phyloP scores from a whole-genome alignment of 2,329 filamentous ascomycete species.

The Thielaviopsis euricoi region DNA sequence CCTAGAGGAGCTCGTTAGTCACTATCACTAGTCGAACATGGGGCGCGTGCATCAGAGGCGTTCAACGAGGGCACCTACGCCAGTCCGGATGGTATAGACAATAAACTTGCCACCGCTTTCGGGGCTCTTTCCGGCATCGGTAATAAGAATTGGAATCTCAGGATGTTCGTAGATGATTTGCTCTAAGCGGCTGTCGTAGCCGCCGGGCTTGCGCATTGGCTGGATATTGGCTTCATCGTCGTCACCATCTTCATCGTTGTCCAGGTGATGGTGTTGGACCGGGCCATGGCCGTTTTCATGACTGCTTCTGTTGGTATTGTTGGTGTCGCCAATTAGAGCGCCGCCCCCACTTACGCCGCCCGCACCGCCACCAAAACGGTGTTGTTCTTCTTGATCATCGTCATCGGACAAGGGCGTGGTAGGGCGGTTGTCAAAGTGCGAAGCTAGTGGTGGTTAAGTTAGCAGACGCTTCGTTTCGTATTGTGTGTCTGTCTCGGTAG shows the following conservation, averaged over 20 bases:
- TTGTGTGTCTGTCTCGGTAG: not conserved
- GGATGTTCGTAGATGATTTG: slow-evolving; percentile 95
- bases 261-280: too few species aligned
- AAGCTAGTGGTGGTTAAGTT: not conserved
- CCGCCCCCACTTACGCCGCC: not conserved
- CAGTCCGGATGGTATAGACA: slow-evolving; percentile 91
- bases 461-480: not conserved
- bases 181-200: slow-evolving; percentile 89
- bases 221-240: slow-evolving; percentile 28
- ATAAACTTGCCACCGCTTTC: slow-evolving; percentile 90
- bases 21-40: not conserved
- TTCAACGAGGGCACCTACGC: slow-evolving; percentile 39
- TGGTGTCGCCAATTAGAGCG: slow-evolving; percentile 32
- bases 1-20: slow-evolving; percentile 32
- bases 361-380: not conserved
- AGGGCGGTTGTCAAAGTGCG: not conserved
- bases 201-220: slow-evolving; percentile 58
- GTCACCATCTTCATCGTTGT: slow-evolving; percentile 19
- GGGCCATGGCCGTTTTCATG: slow-evolving; percentile 23
- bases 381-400: not conserved
- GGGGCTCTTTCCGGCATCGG: slow-evolving; percentile 84
- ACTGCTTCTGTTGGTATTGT: slow-evolving; percentile 1
- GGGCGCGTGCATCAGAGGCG: not conserved
- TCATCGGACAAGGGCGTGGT: slow-evolving; percentile 9
- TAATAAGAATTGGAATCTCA: slow-evolving; percentile 77